A percentile compares a stretch with the other conserved stretches of the same genome.
These are phyloP conservation scores for Pythium sp. DNA, from an alignment of 352 stramenopile species.

Conservation along the genomic window DNA sequence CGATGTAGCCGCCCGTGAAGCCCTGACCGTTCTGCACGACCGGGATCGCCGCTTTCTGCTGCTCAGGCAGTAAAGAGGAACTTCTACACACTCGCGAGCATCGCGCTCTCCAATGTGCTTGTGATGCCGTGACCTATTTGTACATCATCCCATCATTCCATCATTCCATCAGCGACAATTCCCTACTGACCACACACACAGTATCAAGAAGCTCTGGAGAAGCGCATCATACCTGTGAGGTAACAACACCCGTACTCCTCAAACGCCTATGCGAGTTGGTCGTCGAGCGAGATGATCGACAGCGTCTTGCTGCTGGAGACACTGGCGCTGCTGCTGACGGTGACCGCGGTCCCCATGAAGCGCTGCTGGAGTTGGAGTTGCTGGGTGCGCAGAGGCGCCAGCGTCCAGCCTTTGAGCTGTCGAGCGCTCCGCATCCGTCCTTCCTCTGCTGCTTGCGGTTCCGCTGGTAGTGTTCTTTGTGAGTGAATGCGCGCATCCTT, in stretches of 20 bases:
- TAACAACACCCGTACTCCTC: too few relatives aligned
- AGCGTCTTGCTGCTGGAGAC: too few relatives aligned
- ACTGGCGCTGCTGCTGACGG: too few relatives aligned
- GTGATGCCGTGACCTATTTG: constrained; percentile 53
- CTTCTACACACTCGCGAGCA: constrained; percentile 50
- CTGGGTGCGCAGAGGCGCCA: constrained; percentile 1
- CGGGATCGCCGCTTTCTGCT: constrained; percentile 53
- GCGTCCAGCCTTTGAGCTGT: neutral
- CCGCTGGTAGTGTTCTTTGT: neutral
- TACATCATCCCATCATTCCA: neutral
- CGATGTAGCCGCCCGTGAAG: constrained; percentile 80
- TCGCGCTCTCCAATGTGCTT: constrained; percentile 35
- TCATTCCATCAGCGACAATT: too few relatives aligned
- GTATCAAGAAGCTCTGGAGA: too few relatives aligned
- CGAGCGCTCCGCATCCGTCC: constrained; percentile 6
- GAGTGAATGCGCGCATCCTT: neutral
- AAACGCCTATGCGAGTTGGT: too few relatives aligned
- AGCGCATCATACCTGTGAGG: too few relatives aligned
- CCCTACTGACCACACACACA: too few relatives aligned
- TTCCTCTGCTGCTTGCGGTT: neutral
- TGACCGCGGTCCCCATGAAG: too few relatives aligned
- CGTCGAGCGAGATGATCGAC: too few relatives aligned
- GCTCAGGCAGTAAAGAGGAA: constrained; percentile 57
- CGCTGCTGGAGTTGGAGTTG: too few relatives aligned
- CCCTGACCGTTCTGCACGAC: constrained; percentile 61